Percentiles rank a stretch among this genome's conserved stretches.
Conservation (phyloP, 2,329 filamentous ascomycete genomes). For the Colletotrichum sp. region DNA sequence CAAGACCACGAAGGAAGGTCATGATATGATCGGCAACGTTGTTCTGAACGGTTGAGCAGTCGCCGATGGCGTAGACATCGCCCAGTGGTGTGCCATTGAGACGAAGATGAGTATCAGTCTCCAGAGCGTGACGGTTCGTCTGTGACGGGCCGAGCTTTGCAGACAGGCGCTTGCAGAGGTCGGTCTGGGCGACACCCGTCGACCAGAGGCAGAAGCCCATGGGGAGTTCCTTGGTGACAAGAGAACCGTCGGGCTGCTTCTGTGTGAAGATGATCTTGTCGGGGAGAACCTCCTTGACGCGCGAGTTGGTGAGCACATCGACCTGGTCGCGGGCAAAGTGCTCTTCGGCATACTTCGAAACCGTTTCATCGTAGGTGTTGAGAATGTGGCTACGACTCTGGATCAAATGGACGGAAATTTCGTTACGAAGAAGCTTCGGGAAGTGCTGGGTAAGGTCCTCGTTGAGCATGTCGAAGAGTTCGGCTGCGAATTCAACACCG, state of each 20-base stretch:
- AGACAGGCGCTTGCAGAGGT: conserved; percentile 78
- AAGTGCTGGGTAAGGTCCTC: conserved; percentile 88
- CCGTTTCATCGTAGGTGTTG: conserved; percentile 96
- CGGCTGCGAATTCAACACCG: conserved; percentile 96
- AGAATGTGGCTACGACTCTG: conserved; percentile 94
- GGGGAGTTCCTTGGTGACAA: conserved; percentile 89
- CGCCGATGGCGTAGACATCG: conserved; percentile 95
- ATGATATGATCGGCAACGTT: conserved; percentile 93
- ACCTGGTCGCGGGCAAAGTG: conserved; percentile 91
- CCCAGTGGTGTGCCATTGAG: conserved; percentile 88
- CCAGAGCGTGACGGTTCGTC: conserved; percentile 88
- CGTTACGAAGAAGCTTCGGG: conserved; percentile 89
- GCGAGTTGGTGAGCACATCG: conserved; percentile 88
- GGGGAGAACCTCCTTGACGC: conserved; percentile 84
- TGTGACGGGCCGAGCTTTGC: conserved; percentile 78
- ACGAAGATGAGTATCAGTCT: conserved; percentile 93
- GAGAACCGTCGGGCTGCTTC: conserved; percentile 72
- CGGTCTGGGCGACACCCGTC: conserved; percentile 88
- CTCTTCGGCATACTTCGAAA: conserved; percentile 91
- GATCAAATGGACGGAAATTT: conserved; percentile 97
- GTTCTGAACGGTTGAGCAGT: conserved; percentile 97
- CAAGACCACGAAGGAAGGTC: conserved; percentile 84
- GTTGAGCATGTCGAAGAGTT: conserved; percentile 94
- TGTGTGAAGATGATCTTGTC: conserved; percentile 93
- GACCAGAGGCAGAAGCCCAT: conserved; percentile 98